Evolutionary conservation across 2,329 filamentous ascomycete genomes (phyloP), one percentile per base, ranked within the genome.

Genomic region (Sordariomycetes sp.): DNA sequence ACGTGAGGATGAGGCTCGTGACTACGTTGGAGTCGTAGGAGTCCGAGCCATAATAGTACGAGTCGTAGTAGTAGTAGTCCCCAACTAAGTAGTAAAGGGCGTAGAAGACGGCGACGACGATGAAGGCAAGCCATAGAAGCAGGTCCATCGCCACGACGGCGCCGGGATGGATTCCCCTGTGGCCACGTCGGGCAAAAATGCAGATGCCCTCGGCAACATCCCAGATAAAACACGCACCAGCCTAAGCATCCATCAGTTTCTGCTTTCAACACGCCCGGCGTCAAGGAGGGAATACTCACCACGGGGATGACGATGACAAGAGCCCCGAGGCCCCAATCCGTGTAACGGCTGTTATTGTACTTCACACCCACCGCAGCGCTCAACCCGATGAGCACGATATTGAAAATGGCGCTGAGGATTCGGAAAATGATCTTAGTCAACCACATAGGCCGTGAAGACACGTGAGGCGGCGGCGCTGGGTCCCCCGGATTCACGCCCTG

Each of bases 151-250:
- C 34, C 18, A 42, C 38, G 24, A 36, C 32, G 15, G 38, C 33
- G 6, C 38, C 40, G n/a, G 40, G 40, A 21, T 42, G 40, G 11
- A 36, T 36, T 25, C 40, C 40, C 5, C 35, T 26, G 23, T 35
- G 40, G 15, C 35, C 35, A 8, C 35, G 19, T 10, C 40, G 33
- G 16, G 30, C 32, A 12, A 40, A 14, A 14, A 42, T 21, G 24
- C 32, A 32, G 21, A 40, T 32, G n/a, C 19, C 34, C 33, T 42
- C 40, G 24, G 33, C 35, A 9, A 42, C 20, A n/a, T 35, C 33
- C 39, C 41, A 43, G 24, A 35, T 34, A 19, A 35, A 16, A 10
- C 20, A 15, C 8, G 35, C 10, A 19, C 15, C 16, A n/a, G 38
- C 38, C 35, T 40, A 23, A 8, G 20, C 21, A 11, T 20, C 10